Conservation (phyloP, 2,329 filamentous ascomycete species). For the Anthostomella pinea region DNA sequence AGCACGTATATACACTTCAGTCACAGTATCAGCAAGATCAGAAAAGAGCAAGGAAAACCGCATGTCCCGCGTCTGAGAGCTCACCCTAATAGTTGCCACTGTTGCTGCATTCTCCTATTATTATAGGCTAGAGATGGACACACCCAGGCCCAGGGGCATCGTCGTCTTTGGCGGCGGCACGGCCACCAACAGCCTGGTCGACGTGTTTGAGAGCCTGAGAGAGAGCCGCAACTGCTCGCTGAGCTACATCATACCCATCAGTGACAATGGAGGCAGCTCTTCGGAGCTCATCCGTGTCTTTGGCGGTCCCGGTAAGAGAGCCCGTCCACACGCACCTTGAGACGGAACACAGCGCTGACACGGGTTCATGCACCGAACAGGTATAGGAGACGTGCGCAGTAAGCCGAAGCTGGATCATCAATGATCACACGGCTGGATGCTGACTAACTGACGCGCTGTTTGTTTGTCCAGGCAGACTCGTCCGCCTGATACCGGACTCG, state of each 20-base stretch:
- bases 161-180: slow-evolving; percentile 91
- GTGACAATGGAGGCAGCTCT: slow-evolving; percentile 91
- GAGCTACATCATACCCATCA: slow-evolving; percentile 90
- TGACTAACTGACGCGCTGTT: too few species aligned
- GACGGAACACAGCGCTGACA: slow-evolving; percentile 13
- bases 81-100: too few species aligned
- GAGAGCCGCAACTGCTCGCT: slow-evolving; percentile 64
- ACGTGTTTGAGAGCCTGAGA: slow-evolving; percentile 73
- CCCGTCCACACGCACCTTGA: too few species aligned
- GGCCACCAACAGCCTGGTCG: slow-evolving; percentile 90
- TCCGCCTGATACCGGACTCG: slow-evolving; percentile 78
- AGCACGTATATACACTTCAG: too few species aligned
- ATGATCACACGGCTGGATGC: not conserved
- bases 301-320: slow-evolving; percentile 84
- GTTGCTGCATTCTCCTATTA: too few species aligned
- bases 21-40: too few species aligned
- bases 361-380: slow-evolving; percentile 14
- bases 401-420: slow-evolving; percentile 10
- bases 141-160: slow-evolving; percentile 47
- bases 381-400: slow-evolving; percentile 34
- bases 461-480: slow-evolving; percentile 65
- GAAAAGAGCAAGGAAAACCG: too few species aligned
- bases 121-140: too few species aligned
- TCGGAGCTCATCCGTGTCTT: slow-evolving; percentile 93
- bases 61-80: too few species aligned